These are phyloP conservation scores for Athelia psychrophila DNA, from an alignment of 1,284 basidiomycete genomes.

Conservation along the genomic window DNA sequence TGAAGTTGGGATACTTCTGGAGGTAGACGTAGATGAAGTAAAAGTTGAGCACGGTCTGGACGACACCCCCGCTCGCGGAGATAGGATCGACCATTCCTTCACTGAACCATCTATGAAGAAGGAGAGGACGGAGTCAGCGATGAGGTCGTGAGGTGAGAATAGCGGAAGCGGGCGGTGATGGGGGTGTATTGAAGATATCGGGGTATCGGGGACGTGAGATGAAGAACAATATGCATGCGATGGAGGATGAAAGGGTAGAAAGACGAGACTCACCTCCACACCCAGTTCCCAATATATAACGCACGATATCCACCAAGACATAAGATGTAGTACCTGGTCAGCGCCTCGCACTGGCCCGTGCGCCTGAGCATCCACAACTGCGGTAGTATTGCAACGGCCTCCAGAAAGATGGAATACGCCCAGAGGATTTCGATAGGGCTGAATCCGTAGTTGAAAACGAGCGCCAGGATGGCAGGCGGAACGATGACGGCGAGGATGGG, in stretches of 20 bases:
- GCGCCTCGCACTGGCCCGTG: slow-evolving; percentile 97
- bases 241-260: too few species aligned
- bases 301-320: slow-evolving; percentile 95
- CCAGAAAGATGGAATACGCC: slow-evolving; percentile 98
- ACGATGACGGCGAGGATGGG: slow-evolving; percentile 88
- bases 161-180: too few species aligned
- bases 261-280: slow-evolving; percentile 75
- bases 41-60: slow-evolving; percentile 94
- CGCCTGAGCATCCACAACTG: slow-evolving; percentile 98
- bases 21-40: slow-evolving; percentile 95
- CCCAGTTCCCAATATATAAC: slow-evolving; percentile 99
- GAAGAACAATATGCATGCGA: background rate
- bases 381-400: slow-evolving; percentile 94
- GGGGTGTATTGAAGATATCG: too few species aligned
- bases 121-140: too few species aligned
- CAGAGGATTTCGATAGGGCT: slow-evolving; percentile 77
- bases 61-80: slow-evolving; percentile 88
- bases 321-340: slow-evolving; percentile 98
- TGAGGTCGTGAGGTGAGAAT: too few species aligned
- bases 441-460: slow-evolving; percentile 93
- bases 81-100: slow-evolving; percentile 90
- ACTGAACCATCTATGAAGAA: slow-evolving; percentile 88
- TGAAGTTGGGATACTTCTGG: slow-evolving; percentile 49
- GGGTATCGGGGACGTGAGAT: background rate
- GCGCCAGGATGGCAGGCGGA: slow-evolving; percentile 73